Percentiles rank a stretch among this genome's conserved stretches.
These are phyloP conservation scores for Pugionium dolabratum DNA, from an alignment of 345 rosid species.

Conservation along the genomic window DNA sequence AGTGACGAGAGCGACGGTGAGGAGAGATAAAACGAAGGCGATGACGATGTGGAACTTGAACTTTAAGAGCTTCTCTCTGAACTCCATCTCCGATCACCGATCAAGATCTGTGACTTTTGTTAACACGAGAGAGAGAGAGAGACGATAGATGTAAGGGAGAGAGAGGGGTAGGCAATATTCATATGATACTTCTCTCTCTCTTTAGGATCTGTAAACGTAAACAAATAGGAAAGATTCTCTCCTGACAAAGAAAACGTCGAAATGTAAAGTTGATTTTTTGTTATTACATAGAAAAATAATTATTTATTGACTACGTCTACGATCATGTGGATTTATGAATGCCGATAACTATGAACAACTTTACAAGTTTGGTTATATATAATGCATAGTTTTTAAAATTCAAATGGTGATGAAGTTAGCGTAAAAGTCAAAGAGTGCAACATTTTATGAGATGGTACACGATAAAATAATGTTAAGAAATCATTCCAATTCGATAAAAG, in stretches of 20 bases:
- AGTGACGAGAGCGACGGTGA: conserved; percentile 42
- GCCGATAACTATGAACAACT: too few relatives aligned
- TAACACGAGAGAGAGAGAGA: conserved; percentile 4
- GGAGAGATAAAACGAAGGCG: conserved; percentile 38
- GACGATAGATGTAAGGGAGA: not conserved
- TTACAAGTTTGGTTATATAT: too few relatives aligned
- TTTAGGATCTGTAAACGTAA: conserved; percentile 20
- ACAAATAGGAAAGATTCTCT: conserved; percentile 40
- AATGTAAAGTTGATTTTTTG: not conserved
- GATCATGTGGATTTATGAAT: too few relatives aligned
- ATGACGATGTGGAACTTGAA: conserved; percentile 59
- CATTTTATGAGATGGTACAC: too few relatives aligned
- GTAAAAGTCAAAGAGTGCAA: too few relatives aligned
- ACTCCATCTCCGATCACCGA: conserved; percentile 48
- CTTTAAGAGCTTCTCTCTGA: conserved; percentile 57
- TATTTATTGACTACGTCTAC: not conserved
- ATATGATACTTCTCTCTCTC: not conserved
- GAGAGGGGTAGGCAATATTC: not conserved
- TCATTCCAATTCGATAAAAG: too few relatives aligned
- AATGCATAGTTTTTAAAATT: too few relatives aligned
- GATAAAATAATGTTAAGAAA: too few relatives aligned
- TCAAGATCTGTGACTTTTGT: conserved; percentile 27
- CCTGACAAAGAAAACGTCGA: conserved; percentile 34
- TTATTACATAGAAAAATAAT: not conserved
- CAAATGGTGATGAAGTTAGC: too few relatives aligned